A percentile compares a stretch with the other conserved stretches of the same genome.
Conservation (phyloP, 129 eudicot genomes). For the Helianthus annuus region DNA sequence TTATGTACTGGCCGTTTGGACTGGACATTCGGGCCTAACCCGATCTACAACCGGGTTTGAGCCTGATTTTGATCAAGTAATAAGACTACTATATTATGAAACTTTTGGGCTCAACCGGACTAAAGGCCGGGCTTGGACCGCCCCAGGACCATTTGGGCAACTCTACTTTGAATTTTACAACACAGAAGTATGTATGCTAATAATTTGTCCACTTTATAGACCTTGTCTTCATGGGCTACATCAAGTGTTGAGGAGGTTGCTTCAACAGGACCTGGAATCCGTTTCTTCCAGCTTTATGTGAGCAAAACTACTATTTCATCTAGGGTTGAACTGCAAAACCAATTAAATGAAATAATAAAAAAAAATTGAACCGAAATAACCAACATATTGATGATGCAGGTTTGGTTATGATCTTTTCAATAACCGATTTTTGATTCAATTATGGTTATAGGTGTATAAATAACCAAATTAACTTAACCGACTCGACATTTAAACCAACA, state of each 20-base stretch:
- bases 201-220: conserved; percentile 18
- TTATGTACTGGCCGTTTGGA: not conserved
- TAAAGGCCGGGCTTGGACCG: not conserved
- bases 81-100: not conserved
- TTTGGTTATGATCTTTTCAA: too few relatives aligned
- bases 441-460: too few relatives aligned
- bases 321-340: not conserved
- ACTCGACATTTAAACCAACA: too few relatives aligned
- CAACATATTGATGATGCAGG: too few relatives aligned
- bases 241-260: conserved; percentile 50
- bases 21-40: not conserved
- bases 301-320: conserved; percentile 32
- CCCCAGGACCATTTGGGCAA: not conserved
- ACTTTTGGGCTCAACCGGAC: not conserved
- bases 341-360: too few relatives aligned
- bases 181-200: not conserved
- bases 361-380: too few relatives aligned
- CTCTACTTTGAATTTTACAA: not conserved
- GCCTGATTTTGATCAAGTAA: not conserved
- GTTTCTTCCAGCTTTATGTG: conserved; percentile 96
- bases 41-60: not conserved
- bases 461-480: too few relatives aligned
- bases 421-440: too few relatives aligned
- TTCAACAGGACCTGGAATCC: conserved; percentile 83
- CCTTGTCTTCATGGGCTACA: conserved; percentile 46